Base-by-base conservation (phyloP, 1,139 yeast species). In the Debaryomyces robertsiae region DNA sequence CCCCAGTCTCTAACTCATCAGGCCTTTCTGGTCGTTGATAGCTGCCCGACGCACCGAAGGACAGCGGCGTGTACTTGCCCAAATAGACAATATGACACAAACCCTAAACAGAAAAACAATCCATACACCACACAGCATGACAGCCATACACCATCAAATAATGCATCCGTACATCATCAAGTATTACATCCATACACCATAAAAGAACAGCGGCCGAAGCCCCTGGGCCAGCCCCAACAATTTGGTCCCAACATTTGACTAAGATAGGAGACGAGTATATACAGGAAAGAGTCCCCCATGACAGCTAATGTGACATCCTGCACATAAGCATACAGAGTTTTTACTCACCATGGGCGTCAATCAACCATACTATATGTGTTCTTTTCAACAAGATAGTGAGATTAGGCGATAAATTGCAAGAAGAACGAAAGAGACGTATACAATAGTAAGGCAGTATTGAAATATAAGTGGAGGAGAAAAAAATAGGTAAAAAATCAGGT, bases 291-390 rank as follows among this genome's bases (percentile, higher is more conserved):
- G 3, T 4, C 10, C 13, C 25, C 13, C 9, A 4, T 14, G n/a
- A 2, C 18, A 10, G 17, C 30, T 9, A 16, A 6, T 10, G 11
- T 3, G 25, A 16, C n/a, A 9, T 6, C 30, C 30, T 33, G 36
- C 17, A 33, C 17, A 23, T 25, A 33, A 10, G 6, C 25, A 15
- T 27, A 15, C 19, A 9, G 30, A 33, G n/a, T 25, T 33, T 28
- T 33, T 33, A 33, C 30, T 33, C 36, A 32, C 10, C 25, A 30
- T 33, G 25, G 14, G 27, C 36, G 36, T 33, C 16, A 23, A 25
- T 16, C n/a, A 15, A 25, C 17, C 10, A 9, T 10, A 13, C 9
- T 11, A 25, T 25, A 25, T 25, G 28, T 9, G 14, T n/a, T 13
- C 14, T 33, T 25, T 33, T 33, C 13, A 6, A 13, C 17, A 24